Evolutionary conservation across 805 yeast genomes (phyloP), one percentile per base, ranked within the genome.

Genomic region (Lachancea waltii): DNA sequence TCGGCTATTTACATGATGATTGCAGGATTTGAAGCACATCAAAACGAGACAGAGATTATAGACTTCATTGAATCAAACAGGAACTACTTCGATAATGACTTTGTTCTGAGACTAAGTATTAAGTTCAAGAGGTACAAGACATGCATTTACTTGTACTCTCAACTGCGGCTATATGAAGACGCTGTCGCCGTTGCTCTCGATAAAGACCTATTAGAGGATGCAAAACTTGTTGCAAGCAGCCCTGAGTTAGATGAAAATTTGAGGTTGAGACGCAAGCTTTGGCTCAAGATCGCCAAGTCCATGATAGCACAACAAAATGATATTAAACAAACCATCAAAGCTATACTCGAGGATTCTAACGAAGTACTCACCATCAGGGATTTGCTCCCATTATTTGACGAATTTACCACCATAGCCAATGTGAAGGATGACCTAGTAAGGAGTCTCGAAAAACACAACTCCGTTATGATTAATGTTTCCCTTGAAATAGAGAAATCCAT

Each of bases 401-500:
- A 86, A 48, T 77, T 84, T 41, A 73, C 84, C 0, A 77, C 85
- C 19, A 79, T 92, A 34, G 92, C 85, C 46, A 79, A 82, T 43
- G 75, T 92, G 51, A 85, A 86, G 47, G 84, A 82, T 33, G 95
- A 87, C 48, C 75, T 92, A 30, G 85, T 89, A 22, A 68, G 69
- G 33, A 81, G 90, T n/a, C 64, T 92, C 45, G 89, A 85, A 53
- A 69, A 68, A 20, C 81, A 85, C 53, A 85, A 87, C 33, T 58
- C 67, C 18, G 71, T 72, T 28, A 82, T 92, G 60, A 72, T 70
- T 32, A 72, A 74, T 36, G 64, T 87, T 24, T 76, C 86, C 1
- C 54, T 67, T 14, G 95, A 86, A 42, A 90, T 90, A 81, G 75
- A 74, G 30, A 79, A 77, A 14, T 81, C 95, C 0, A 63, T 86